These are phyloP conservation scores for Discostella stelligera DNA, from an alignment of 352 stramenopile genomes.

Conservation along the genomic window DNA sequence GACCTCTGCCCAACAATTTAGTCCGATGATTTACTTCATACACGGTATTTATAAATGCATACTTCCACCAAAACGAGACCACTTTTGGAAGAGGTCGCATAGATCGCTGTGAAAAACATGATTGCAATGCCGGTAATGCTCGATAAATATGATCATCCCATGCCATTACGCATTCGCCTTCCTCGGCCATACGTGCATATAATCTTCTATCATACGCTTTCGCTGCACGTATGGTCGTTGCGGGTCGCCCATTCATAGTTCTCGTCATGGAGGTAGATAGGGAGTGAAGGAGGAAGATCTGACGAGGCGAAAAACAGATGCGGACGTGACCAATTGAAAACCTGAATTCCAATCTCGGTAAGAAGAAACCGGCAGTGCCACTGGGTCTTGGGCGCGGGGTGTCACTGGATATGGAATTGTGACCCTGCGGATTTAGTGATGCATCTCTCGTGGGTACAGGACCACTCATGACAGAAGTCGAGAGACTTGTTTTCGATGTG, in stretches of 20 bases:
- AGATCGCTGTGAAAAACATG: conserved; percentile 12
- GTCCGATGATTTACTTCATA: conserved; percentile 63
- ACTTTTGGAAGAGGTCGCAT: conserved; percentile 42
- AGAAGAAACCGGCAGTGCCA: neutral
- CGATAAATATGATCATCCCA: conserved; percentile 47
- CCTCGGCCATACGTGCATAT: conserved; percentile 34
- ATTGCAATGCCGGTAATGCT: conserved; percentile 34
- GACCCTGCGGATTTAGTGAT: neutral
- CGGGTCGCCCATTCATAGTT: conserved; percentile 67
- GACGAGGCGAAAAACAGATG: conserved; percentile 54
- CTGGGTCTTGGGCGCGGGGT: neutral
- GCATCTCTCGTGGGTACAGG: neutral
- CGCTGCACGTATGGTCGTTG: conserved; percentile 54
- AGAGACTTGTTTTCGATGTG: neutral
- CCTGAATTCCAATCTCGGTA: conserved; percentile 22
- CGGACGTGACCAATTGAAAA: conserved; percentile 46
- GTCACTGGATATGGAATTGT: conserved; percentile 3
- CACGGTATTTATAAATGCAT: conserved; percentile 53
- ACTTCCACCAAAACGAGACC: conserved; percentile 73
- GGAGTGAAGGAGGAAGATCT: conserved; percentile 66
- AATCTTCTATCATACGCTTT: conserved; percentile 21
- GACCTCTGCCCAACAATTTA: conserved; percentile 36
- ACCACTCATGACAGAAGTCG: conserved; percentile 12
- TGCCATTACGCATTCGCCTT: conserved; percentile 37
- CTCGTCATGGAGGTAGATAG: conserved; percentile 54